A percentile compares a stretch with the other conserved stretches of the same genome.
These are phyloP conservation scores for Citrus trifoliata DNA, from an alignment of 345 rosid species.

Conservation along the genomic window DNA sequence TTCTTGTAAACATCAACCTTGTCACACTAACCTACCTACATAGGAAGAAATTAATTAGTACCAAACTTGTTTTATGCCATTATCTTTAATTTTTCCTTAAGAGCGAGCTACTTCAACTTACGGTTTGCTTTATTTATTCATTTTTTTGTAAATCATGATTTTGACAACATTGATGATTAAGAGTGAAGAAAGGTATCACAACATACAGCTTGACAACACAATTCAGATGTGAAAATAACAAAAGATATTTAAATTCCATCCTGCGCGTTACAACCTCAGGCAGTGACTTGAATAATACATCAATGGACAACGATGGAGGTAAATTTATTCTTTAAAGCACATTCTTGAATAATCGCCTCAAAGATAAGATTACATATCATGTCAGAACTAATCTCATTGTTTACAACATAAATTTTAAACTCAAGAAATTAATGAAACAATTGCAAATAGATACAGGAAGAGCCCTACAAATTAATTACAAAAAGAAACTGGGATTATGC, in stretches of 20 bases:
- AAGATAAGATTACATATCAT: constrained; percentile 19
- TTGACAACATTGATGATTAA: background rate
- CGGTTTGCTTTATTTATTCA: background rate
- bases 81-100: background rate
- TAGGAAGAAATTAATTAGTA: too few species aligned
- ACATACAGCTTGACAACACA: background rate
- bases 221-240: background rate
- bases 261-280: background rate
- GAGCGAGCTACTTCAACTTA: background rate
- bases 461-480: constrained; percentile 35
- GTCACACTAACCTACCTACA: too few species aligned
- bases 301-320: background rate
- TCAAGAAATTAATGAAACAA: constrained; percentile 23
- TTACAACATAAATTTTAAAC: constrained; percentile 10
- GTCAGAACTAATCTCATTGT: constrained; percentile 6
- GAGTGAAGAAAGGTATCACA: background rate
- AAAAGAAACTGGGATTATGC: constrained; percentile 22
- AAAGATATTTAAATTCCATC: background rate
- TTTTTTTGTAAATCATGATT: background rate
- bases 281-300: background rate
- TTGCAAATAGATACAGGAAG: background rate
- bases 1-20: too few species aligned
- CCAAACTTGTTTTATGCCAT: background rate
- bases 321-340: background rate
- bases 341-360: constrained; percentile 3